A percentile compares a stretch with the other conserved stretches of the same genome.
Evolutionary conservation across 768 basidiomycete species (phyloP).

Genomic region (Mycena vulgaris): DNA sequence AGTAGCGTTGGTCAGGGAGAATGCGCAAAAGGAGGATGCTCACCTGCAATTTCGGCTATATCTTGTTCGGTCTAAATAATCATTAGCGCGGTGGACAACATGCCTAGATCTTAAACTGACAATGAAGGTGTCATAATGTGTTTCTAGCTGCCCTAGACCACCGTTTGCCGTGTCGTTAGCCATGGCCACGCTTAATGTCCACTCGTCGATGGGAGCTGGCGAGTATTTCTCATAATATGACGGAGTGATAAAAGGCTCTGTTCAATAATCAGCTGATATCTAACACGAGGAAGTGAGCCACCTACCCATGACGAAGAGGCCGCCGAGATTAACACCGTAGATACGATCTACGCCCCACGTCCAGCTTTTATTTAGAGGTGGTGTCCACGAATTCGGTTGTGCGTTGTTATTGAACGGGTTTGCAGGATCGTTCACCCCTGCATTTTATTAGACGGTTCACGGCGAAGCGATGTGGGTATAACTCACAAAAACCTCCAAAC

Average conservation of each 20-base stretch:
- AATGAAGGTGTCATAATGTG: constrained; percentile 89
- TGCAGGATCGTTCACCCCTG: constrained; percentile 73
- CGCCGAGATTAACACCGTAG: constrained; percentile 79
- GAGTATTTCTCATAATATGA: constrained; percentile 74
- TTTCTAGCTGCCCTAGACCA: constrained; percentile 76
- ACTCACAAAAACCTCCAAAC: constrained; percentile 77
- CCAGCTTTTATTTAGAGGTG: constrained; percentile 80
- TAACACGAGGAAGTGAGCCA: not conserved
- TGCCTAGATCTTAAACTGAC: constrained; percentile 57
- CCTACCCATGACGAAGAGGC: constrained; percentile 67
- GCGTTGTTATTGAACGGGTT: constrained; percentile 81
- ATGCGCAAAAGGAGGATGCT: not conserved
- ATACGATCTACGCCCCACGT: constrained; percentile 72
- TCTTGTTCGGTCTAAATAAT: constrained; percentile 82
- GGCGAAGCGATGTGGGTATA: not conserved
- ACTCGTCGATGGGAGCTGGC: constrained; percentile 70
- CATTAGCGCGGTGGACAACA: not conserved
- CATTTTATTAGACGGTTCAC: not conserved
- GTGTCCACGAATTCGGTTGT: constrained; percentile 79
- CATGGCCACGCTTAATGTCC: constrained; percentile 77
- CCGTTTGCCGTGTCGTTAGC: constrained; percentile 73
- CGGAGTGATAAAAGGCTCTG: constrained; percentile 78
- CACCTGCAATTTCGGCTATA: constrained; percentile 85
- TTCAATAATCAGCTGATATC: not conserved
- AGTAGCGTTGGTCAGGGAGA: not conserved